A percentile compares a stretch with the other conserved stretches of the same genome.
These are phyloP conservation scores for Phialemonium atrogriseum DNA, from an alignment of 2,329 filamentous ascomycete genomes.

Conservation along the genomic window DNA sequence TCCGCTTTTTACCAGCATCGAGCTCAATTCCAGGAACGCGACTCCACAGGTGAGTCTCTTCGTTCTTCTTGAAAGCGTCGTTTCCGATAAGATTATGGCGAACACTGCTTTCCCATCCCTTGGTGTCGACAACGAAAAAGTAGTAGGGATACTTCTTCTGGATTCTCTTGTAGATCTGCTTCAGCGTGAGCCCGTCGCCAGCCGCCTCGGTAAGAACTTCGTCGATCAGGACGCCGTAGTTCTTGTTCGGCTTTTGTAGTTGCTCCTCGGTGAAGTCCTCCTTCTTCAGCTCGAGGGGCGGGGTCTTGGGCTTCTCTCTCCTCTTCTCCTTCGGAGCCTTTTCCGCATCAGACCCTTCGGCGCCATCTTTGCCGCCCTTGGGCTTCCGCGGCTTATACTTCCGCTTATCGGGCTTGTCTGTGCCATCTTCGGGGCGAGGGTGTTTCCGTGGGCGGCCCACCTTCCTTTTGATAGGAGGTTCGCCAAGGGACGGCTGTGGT, in stretches of 20 bases:
- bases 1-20: conserved; percentile 54
- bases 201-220: conserved; percentile 48
- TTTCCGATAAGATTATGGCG: conserved; percentile 56
- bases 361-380: conserved; percentile 36
- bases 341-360: conserved; percentile 45
- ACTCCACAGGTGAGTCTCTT: conserved; percentile 47
- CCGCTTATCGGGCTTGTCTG: conserved; percentile 51
- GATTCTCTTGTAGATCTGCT: conserved; percentile 57
- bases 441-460: conserved; percentile 59
- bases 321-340: conserved; percentile 49
- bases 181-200: conserved; percentile 45
- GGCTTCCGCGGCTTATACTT: conserved; percentile 55
- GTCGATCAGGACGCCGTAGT: conserved; percentile 53
- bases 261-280: conserved; percentile 50
- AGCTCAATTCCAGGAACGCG: conserved; percentile 50
- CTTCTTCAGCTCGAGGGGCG: conserved; percentile 45
- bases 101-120: conserved; percentile 60
- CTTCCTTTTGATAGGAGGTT: conserved; percentile 52
- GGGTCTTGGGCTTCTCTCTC: conserved; percentile 56
- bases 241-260: conserved; percentile 53
- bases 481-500: conserved; percentile 35
- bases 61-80: conserved; percentile 51
- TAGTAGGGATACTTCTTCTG: conserved; percentile 51
- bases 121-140: conserved; percentile 51
- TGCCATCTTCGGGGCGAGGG: conserved; percentile 47